Base-by-base conservation (phyloP, 1,284 basidiomycete genomes). In the Sporisorium exsertum region DNA sequence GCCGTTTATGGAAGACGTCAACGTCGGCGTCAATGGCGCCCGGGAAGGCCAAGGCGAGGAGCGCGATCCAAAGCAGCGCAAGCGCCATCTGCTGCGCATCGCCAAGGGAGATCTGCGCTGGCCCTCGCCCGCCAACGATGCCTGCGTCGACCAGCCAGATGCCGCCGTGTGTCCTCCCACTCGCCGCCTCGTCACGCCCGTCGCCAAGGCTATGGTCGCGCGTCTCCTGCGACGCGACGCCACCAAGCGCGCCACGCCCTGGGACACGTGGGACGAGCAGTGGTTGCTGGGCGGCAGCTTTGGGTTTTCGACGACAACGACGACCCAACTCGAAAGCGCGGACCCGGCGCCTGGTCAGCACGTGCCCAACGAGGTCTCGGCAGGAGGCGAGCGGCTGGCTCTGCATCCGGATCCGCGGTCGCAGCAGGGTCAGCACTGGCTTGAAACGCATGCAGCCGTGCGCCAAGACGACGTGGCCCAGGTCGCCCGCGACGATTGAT, bases 1-100 rank as follows among this genome's bases (percentile, higher is more conserved):
- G 22, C 88, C 88, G 0, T 88, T 88, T 59, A 86, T 85, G 50
- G 79, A 80, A 46, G 70, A 81, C 35, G 52, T 72, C 52, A 66
- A 54, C 26, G 64, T 67, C 16, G 70, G 65, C 40, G 51, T 68
- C 51, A 65, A 72, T 10, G 69, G 72, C 15, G 69, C 69, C 24
- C 42, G 72, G n/a, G 70, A 77, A 46, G 71, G 70, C 13, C 58
- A 66, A 51, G 74, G 61, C 35, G 76, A 54, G 32, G 75, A 80
- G 13, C 66, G 78, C 2, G 79, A 80, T 56, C 67, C 74, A 5
- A 74, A 70, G 54, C 69, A 72, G 29, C 71, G 83, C 43, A 83
- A 82, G 50, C 64, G 79, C 1, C 83, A 84, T 54, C 66, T 84
- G 26, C 64, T 85, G 3, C 79, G 83, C 15, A 85, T 85, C 47